These are phyloP conservation scores for Acrocalymma vagum DNA, from an alignment of 2,329 filamentous ascomycete genomes.

Conservation along the genomic window DNA sequence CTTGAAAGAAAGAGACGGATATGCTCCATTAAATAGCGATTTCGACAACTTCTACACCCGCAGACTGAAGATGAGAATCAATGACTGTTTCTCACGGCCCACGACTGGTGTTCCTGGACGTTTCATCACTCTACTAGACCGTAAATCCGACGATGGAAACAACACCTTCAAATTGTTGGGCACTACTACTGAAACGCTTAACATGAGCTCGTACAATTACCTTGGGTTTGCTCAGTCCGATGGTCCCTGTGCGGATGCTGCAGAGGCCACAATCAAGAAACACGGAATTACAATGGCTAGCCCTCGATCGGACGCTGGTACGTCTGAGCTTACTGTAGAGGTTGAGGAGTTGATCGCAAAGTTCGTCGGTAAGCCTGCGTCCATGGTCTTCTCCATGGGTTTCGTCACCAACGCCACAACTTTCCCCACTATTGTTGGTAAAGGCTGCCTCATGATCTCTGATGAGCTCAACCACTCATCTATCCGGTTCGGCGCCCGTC, in stretches of 20 bases:
- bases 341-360: conserved; percentile 88
- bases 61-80: conserved; percentile 90
- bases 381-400: conserved; percentile 99
- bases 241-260: conserved; percentile 92
- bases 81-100: conserved; percentile 94
- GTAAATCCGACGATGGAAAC: conserved; percentile 91
- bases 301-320: conserved; percentile 83
- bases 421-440: conserved; percentile 90
- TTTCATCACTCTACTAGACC: conserved; percentile 91
- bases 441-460: conserved; percentile 92
- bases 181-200: conserved; percentile 91
- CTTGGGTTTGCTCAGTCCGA: conserved; percentile 98
- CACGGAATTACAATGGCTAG: conserved; percentile 87
- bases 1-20: conserved; percentile 83
- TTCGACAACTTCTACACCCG: conserved; percentile 99
- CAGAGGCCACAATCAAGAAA: conserved; percentile 83
- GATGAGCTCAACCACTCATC: conserved; percentile 98
- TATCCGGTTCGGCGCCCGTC: conserved; percentile 91
- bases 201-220: conserved; percentile 99
- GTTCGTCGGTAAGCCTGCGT: conserved; percentile 92
- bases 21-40: conserved; percentile 94
- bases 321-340: conserved; percentile 85
- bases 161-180: conserved; percentile 88
- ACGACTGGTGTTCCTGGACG: conserved; percentile 93
- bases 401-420: conserved; percentile 95